These are phyloP conservation scores for Zygotorulaspora danielsina DNA, from an alignment of 805 yeast species.

Conservation along the genomic window DNA sequence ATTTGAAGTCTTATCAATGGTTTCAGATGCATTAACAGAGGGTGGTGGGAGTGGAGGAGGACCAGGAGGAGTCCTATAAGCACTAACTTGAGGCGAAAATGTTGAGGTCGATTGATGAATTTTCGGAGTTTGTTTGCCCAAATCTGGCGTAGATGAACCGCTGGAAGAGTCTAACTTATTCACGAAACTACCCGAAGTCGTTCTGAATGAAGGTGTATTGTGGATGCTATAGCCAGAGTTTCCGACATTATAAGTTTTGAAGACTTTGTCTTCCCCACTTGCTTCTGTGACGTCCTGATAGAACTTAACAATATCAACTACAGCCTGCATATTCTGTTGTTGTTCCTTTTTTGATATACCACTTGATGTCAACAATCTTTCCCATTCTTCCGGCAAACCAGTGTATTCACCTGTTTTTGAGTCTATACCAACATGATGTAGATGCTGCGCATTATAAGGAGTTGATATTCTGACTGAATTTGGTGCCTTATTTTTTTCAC, in stretches of 20 bases:
- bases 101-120: slow-evolving; percentile 11
- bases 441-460: slow-evolving; percentile 86
- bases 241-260: slow-evolving; percentile 37
- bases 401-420: slow-evolving; percentile 78
- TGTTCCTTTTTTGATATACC: slow-evolving; percentile 88
- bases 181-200: slow-evolving; percentile 28
- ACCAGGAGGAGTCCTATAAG: slow-evolving; percentile 7
- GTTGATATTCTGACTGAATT: slow-evolving; percentile 62
- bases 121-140: slow-evolving; percentile 19
- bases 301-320: slow-evolving; percentile 83
- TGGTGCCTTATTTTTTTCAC: slow-evolving; percentile 40
- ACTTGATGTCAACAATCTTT: slow-evolving; percentile 69
- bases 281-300: slow-evolving; percentile 57
- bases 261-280: slow-evolving; percentile 40
- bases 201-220: slow-evolving; percentile 34
- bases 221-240: slow-evolving; percentile 25
- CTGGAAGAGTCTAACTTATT: slow-evolving; percentile 19
- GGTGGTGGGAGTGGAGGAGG: background rate
- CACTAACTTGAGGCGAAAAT: slow-evolving; percentile 10
- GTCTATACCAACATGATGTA: slow-evolving; percentile 91
- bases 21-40: background rate
- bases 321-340: slow-evolving; percentile 89
- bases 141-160: slow-evolving; percentile 31
- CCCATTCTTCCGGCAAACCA: slow-evolving; percentile 94
- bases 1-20: slow-evolving; percentile 21